Percentiles rank a stretch among this genome's conserved stretches.
These are phyloP conservation scores for Beauveria pseudobassiana DNA, from an alignment of 2,329 filamentous ascomycete genomes.

Conservation along the genomic window DNA sequence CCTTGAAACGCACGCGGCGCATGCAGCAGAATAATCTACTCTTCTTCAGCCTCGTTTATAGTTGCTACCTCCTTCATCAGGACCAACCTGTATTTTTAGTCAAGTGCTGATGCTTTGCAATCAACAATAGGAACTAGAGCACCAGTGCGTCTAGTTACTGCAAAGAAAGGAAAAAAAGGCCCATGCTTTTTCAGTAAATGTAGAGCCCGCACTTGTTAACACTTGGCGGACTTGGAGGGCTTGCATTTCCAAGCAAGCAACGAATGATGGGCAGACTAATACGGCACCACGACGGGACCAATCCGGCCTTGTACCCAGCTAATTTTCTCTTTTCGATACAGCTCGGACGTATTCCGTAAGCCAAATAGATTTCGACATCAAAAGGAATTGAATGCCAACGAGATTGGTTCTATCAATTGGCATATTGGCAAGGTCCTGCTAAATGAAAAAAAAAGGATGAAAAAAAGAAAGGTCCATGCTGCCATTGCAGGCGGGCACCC, in stretches of 20 bases:
- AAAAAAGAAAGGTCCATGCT: not conserved
- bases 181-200: too few species aligned
- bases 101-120: conserved; percentile 1
- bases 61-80: too few species aligned
- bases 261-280: too few species aligned
- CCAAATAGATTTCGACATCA: too few species aligned
- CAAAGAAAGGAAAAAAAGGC: too few species aligned
- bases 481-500: not conserved
- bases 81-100: not conserved
- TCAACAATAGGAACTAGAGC: not conserved
- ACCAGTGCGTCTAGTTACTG: not conserved
- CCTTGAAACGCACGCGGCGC: not conserved
- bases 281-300: too few species aligned
- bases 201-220: too few species aligned
- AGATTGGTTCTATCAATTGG: not conserved
- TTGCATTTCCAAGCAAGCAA: too few species aligned
- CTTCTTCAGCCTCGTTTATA: not conserved
- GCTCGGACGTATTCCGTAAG: too few species aligned
- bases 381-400: not conserved
- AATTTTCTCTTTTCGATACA: too few species aligned
- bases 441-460: not conserved
- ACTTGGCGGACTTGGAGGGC: too few species aligned
- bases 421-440: not conserved
- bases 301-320: too few species aligned
- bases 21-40: not conserved